Evolutionary conservation across 257 asterid genomes (phyloP).

Genomic region (Marsdenia floribunda): DNA sequence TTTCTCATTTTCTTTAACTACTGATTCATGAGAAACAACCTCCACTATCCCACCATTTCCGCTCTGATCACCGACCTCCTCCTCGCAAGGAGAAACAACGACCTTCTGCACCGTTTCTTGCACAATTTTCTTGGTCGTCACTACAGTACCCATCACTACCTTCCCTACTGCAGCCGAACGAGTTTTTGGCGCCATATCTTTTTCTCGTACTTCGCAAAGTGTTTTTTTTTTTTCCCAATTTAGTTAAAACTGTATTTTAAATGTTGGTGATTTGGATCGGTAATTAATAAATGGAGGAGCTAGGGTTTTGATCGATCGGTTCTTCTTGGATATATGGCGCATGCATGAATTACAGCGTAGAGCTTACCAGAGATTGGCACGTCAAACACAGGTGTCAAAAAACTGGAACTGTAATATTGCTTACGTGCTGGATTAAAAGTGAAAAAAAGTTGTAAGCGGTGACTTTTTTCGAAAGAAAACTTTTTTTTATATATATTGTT

Average conservation of each 20-base stretch:
- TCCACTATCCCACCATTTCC: constrained; percentile 10
- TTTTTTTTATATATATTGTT: no score
- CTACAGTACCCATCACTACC: constrained; percentile 34
- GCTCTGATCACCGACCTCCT: background rate
- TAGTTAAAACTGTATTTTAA: no score
- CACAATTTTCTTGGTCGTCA: constrained; percentile 47
- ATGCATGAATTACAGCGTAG: constrained; percentile 14
- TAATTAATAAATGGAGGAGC: background rate
- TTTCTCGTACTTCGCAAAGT: background rate
- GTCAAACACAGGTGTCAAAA: constrained; percentile 40
- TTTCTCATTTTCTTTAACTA: constrained; percentile 30
- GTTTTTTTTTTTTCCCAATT: background rate
- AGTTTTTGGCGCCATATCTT: constrained; percentile 57
- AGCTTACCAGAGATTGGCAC: constrained; percentile 23
- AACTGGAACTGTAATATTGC: constrained; percentile 26
- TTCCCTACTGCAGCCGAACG: constrained; percentile 20
- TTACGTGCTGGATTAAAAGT: constrained; percentile 39
- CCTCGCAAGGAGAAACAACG: constrained; percentile 30
- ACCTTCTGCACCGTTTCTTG: constrained; percentile 52
- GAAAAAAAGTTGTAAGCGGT: background rate
- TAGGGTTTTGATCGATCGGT: background rate
- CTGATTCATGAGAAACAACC: constrained; percentile 21
- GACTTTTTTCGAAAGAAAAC: background rate
- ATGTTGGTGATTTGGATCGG: background rate
- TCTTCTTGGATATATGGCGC: background rate